Percentiles rank a stretch among this genome's conserved stretches.
phyloP scores from a whole-genome alignment of 805 yeast genomes.

The Teunomyces aglyptinius region DNA sequence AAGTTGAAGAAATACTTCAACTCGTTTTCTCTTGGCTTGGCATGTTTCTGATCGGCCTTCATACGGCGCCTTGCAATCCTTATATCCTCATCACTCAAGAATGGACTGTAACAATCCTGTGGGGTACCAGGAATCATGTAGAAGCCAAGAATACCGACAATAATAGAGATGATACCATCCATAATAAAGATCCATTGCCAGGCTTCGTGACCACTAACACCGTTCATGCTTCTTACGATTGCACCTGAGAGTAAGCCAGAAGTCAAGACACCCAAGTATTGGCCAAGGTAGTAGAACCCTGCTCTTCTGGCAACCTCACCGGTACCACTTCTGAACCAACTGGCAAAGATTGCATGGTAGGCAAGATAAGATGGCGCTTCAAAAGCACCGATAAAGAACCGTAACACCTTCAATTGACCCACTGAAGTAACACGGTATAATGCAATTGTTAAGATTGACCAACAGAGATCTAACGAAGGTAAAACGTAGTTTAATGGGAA shows the following conservation, averaged over 20 bases:
- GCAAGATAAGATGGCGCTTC: slow-evolving; percentile 57
- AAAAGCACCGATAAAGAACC: slow-evolving; percentile 67
- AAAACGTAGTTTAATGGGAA: slow-evolving; percentile 53
- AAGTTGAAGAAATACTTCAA: slow-evolving; percentile 38
- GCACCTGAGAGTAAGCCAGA: slow-evolving; percentile 64
- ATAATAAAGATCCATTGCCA: slow-evolving; percentile 77
- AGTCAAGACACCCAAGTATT: slow-evolving; percentile 59
- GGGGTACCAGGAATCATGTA: slow-evolving; percentile 69
- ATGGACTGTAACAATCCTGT: slow-evolving; percentile 35
- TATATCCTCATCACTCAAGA: slow-evolving; percentile 35
- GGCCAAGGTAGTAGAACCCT: slow-evolving; percentile 61
- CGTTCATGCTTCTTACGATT: slow-evolving; percentile 46
- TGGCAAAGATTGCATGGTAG: slow-evolving; percentile 37
- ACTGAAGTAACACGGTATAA: slow-evolving; percentile 50
- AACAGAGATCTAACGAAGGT: slow-evolving; percentile 58
- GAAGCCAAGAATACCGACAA: slow-evolving; percentile 55
- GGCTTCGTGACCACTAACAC: slow-evolving; percentile 52
- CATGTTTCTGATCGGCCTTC: slow-evolving; percentile 15
- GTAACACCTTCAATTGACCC: slow-evolving; percentile 53
- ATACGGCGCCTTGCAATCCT: slow-evolving; percentile 26
- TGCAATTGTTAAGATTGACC: slow-evolving; percentile 66
- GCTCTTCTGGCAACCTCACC: slow-evolving; percentile 60
- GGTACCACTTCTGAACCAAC: slow-evolving; percentile 21
- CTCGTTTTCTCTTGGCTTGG: slow-evolving; percentile 13
- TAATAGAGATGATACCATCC: slow-evolving; percentile 59